phyloP scores from a whole-genome alignment of 208 protist species.

The Eutreptiella sp. region DNA sequence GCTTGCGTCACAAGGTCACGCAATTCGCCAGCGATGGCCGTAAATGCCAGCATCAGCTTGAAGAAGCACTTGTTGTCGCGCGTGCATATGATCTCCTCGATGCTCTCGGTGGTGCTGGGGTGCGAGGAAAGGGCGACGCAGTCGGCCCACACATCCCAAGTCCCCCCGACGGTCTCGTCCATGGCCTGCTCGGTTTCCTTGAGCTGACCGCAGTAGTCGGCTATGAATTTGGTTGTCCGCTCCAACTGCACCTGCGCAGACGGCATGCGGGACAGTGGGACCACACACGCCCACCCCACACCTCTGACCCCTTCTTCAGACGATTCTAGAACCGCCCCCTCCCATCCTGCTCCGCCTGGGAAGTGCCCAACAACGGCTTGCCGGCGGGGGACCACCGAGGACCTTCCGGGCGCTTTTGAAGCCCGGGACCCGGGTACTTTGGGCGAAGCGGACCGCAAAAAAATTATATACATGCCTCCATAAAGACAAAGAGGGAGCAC shows the following conservation, averaged over 20 bases:
- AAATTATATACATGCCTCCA: no score
- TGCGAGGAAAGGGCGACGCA: conserved; percentile 36
- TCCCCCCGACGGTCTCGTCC: conserved; percentile 37
- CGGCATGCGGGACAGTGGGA: no score
- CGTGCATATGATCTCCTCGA: conserved; percentile 44
- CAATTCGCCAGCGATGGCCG: conserved; percentile 35
- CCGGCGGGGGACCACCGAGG: no score
- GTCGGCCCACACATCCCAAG: conserved; percentile 40
- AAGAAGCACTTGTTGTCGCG: conserved; percentile 48
- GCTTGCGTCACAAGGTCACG: conserved; percentile 31
- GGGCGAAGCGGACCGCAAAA: no score
- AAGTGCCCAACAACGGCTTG: no score
- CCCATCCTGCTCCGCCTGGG: no score
- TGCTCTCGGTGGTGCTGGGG: conserved; percentile 40
- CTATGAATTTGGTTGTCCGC: conserved; percentile 22
- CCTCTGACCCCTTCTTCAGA: no score
- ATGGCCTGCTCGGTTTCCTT: conserved; percentile 38
- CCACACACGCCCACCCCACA: no score
- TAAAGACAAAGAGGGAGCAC: no score
- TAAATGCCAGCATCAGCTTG: conserved; percentile 46
- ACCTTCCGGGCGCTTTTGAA: no score
- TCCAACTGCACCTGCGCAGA: neutral
- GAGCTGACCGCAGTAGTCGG: conserved; percentile 27
- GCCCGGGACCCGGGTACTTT: no score
- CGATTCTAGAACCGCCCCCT: no score